Evolutionary conservation across 768 basidiomycete genomes (phyloP).

Genomic region (Boletus rubropictus): DNA sequence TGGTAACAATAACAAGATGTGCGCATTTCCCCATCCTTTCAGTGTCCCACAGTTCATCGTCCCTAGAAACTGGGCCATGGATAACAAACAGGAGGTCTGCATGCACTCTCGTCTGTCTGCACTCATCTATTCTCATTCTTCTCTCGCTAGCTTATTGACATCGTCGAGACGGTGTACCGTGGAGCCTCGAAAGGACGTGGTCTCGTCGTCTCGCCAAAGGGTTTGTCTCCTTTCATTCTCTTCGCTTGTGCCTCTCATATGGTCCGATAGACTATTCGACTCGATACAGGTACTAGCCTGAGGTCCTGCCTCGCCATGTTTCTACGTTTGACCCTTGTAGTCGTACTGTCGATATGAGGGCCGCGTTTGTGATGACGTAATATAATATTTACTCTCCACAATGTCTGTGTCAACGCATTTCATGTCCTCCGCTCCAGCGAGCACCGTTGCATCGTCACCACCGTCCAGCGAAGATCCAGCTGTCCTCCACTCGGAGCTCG

Average conservation of each 20-base stretch:
- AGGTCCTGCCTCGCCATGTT: neutral
- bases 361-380: conserved; percentile 28
- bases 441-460: conserved; percentile 27
- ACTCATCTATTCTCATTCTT: neutral
- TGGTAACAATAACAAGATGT: conserved; percentile 99
- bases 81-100: conserved; percentile 92
- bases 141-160: conserved; percentile 78
- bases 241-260: neutral
- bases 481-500: neutral
- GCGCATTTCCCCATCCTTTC: conserved; percentile 25
- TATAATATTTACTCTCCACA: neutral
- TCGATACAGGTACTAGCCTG: conserved; percentile 59
- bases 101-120: neutral
- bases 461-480: conserved; percentile 15
- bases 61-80: conserved; percentile 94
- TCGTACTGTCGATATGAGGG: conserved; percentile 13
- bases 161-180: conserved; percentile 96
- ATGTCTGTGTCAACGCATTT: conserved; percentile 17
- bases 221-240: conserved; percentile 35
- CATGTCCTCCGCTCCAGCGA: conserved; percentile 20
- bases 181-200: conserved; percentile 97
- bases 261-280: conserved; percentile 65
- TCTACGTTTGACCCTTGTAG: neutral
- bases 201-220: conserved; percentile 95
- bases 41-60: neutral